Evolutionary conservation across 2,329 filamentous ascomycete genomes (phyloP).

Genomic region (Colletotrichum sp.): DNA sequence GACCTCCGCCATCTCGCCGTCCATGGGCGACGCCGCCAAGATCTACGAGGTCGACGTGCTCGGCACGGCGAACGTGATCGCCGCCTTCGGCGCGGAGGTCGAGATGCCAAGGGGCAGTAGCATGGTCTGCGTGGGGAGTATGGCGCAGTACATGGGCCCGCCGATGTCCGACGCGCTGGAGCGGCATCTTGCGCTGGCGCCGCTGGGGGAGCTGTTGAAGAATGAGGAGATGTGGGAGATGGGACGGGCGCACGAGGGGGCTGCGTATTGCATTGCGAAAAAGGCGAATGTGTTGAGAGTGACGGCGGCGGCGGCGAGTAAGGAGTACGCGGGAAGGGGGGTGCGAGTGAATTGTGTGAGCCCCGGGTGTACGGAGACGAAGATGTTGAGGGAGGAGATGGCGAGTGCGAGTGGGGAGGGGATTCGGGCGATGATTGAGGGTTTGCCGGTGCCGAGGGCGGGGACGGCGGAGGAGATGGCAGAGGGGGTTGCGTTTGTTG

Average conservation of each 20-base stretch:
- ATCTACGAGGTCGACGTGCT: neutral
- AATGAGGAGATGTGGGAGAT: neutral
- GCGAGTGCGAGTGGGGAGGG: neutral
- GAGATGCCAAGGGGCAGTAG: neutral
- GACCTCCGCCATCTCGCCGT: neutral
- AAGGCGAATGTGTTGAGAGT: neutral
- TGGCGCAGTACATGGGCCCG: neutral
- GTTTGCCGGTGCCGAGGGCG: neutral
- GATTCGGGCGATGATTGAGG: neutral
- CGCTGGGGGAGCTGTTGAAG: neutral
- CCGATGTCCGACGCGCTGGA: neutral
- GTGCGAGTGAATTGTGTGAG: neutral
- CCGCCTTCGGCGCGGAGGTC: neutral
- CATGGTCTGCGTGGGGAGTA: neutral
- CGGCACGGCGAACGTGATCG: neutral
- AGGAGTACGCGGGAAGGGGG: neutral
- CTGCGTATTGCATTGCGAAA: neutral
- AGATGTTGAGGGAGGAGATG: conserved; percentile 3
- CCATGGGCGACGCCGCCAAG: neutral
- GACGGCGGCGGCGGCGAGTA: neutral
- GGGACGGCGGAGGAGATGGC: neutral
- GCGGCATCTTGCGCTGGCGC: neutral
- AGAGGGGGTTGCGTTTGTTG: neutral
- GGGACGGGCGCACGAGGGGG: neutral
- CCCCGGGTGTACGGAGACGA: neutral